Evolutionary conservation across 2,329 filamentous ascomycete species (phyloP).

Genomic region (Stachybotrys elegans): DNA sequence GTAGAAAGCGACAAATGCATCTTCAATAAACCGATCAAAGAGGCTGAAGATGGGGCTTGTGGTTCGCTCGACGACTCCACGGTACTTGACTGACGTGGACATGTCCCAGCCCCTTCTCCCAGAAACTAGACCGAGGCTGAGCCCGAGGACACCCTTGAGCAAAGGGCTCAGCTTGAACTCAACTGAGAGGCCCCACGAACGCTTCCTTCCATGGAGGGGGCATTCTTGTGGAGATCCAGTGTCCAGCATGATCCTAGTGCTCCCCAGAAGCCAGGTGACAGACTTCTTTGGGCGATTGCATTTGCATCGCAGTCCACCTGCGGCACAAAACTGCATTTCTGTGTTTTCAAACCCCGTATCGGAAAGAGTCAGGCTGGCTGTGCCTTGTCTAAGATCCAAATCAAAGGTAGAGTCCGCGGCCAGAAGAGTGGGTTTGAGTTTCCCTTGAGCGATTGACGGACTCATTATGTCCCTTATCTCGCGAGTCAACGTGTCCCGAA

Average conservation of each 20-base stretch:
- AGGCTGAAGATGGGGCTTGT: not conserved
- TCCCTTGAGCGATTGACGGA: not conserved
- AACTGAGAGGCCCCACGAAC: not conserved
- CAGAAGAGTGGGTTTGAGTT: not conserved
- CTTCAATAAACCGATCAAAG: not conserved
- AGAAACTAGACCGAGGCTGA: not conserved
- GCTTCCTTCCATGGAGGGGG: not conserved
- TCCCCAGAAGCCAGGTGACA: not conserved
- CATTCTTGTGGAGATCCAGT: not conserved
- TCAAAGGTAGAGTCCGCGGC: not conserved
- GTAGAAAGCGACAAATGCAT: not conserved
- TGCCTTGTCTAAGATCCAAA: not conserved
- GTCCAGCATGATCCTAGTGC: not conserved
- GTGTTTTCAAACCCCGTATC: not conserved
- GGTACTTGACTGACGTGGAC: not conserved
- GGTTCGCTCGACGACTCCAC: not conserved
- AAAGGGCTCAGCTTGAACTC: not conserved
- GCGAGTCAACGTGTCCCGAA: no score
- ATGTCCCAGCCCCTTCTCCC: not conserved
- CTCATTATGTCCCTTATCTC: not conserved
- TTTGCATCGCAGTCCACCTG: no score
- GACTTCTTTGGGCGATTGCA: not conserved
- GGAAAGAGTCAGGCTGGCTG: not conserved
- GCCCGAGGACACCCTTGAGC: not conserved
- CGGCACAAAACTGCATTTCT: not conserved